Percentiles rank a stretch among this genome's conserved stretches.
Evolutionary conservation across 768 basidiomycete species (phyloP).

Genomic region (Auricularia cornea): DNA sequence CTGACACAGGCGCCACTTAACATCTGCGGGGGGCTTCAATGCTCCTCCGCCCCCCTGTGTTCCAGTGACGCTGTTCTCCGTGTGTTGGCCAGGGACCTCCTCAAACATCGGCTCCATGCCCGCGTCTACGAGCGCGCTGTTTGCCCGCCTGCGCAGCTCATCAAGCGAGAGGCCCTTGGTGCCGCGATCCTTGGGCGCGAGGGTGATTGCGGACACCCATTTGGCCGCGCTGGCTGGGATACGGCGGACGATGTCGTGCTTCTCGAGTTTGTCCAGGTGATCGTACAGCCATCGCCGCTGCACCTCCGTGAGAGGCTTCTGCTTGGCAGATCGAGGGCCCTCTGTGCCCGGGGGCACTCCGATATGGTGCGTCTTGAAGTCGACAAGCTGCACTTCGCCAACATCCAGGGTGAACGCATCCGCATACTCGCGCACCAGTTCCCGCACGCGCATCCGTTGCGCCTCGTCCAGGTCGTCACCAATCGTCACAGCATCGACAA

Average conservation of each 20-base stretch:
- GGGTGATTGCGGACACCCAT: constrained; percentile 24
- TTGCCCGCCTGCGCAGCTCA: constrained; percentile 26
- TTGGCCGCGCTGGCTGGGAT: constrained; percentile 27
- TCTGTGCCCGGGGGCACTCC: too few relatives aligned
- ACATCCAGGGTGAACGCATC: too few relatives aligned
- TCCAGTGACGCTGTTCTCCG: constrained; percentile 1
- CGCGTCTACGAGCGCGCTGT: constrained; percentile 24
- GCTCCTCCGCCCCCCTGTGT: background rate
- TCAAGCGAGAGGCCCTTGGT: constrained; percentile 21
- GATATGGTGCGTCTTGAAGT: too few relatives aligned
- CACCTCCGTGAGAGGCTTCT: constrained; percentile 22
- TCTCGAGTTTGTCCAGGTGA: constrained; percentile 27
- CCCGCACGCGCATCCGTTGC: too few relatives aligned
- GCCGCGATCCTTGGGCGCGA: constrained; percentile 31
- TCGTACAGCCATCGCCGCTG: constrained; percentile 24
- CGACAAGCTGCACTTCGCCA: too few relatives aligned
- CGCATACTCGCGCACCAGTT: too few relatives aligned
- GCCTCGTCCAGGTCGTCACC: too few relatives aligned
- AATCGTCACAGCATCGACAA: too few relatives aligned
- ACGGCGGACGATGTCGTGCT: constrained; percentile 25
- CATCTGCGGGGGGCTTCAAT: too few relatives aligned
- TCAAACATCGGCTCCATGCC: constrained; percentile 16
- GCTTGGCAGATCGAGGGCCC: constrained; percentile 6
- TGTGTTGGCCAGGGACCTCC: constrained; percentile 13
- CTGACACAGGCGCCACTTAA: constrained; percentile 32